phyloP scores from a whole-genome alignment of 441 rosid genomes.

The Syzygium malaccense region DNA sequence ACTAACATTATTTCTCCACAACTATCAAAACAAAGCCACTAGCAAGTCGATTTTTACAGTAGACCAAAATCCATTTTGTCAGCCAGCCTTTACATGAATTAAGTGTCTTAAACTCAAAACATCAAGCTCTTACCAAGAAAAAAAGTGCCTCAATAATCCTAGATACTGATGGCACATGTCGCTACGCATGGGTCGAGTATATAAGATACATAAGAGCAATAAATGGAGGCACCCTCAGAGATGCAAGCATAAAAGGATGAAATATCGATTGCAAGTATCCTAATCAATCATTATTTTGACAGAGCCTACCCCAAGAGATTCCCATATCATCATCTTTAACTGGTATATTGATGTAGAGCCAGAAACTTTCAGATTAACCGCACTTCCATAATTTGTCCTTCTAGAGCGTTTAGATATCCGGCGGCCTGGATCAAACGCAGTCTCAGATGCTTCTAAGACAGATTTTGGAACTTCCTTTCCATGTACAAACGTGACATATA shows the following conservation, averaged over 20 bases:
- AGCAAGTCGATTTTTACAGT: neutral
- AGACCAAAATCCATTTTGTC: neutral
- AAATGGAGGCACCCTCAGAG: neutral
- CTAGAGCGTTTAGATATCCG: constrained; percentile 88
- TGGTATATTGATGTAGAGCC: constrained; percentile 88
- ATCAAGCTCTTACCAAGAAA: neutral
- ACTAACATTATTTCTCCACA: neutral
- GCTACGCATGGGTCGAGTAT: neutral
- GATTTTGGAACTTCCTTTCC: constrained; percentile 97
- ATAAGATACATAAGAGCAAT: neutral
- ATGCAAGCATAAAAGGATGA: neutral
- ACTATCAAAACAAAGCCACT: neutral
- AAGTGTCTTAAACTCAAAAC: neutral
- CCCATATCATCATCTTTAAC: constrained; percentile 99
- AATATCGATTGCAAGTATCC: neutral
- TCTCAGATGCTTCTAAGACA: constrained; percentile 72
- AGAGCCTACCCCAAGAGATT: constrained; percentile 88
- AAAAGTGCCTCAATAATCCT: neutral
- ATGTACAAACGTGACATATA: constrained; percentile 67
- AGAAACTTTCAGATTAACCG: constrained; percentile 76
- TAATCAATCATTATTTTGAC: neutral
- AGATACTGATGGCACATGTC: neutral
- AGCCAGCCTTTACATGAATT: neutral
- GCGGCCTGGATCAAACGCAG: constrained; percentile 63
- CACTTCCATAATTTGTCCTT: constrained; percentile 65